Evolutionary conservation across 805 yeast genomes (phyloP), one percentile per base, ranked within the genome.

Genomic region (Yarrowia phangngaensis): DNA sequence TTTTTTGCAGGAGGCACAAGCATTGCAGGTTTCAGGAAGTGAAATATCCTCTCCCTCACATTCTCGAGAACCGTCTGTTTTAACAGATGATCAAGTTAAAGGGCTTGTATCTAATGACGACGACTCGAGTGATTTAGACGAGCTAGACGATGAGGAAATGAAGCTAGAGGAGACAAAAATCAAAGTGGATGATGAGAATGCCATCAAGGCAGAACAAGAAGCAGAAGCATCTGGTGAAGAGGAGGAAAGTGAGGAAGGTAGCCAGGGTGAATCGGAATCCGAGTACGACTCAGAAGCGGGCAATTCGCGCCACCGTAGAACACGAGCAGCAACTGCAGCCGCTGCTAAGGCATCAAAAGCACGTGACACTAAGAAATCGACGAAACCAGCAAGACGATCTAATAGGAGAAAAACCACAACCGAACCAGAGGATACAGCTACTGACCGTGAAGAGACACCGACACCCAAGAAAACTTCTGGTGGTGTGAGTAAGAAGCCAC

Each of bases 391-490:
- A 6, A 6, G 45, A 27, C 22, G 45, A 13, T 26, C 32, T 6
- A 38, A 22, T 8, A 4, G 45, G 27, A 4, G 45, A 4, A 38
- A 27, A 24, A 24, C 45, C 7, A 38, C 45, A 1, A 38, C 45
- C 3, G 45, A 38, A 9, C 45, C 45, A 1, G 45, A 38, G 12
- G 45, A 38, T n/a, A 38, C 45, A 19, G 45, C 45, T 9, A 38
- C 45, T 3, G 45, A 38, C 13, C 8, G 32, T 7, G 45, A 38
- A 6, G 45, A 38, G 24, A 38, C 45, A 20, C 45, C 32, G 16
- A 38, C 45, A 24, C 45, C 45, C 24, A 38, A 38, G 19, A 38
- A 38, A 28, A 16, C 45, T 19, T 38, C 45, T 8, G 45, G 45
- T 2, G 45, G 45, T 3, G 45, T 38, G 12, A n/a, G n/a, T n/a